phyloP scores from a whole-genome alignment of 1,284 basidiomycete genomes.

The Fomes fomentarius region DNA sequence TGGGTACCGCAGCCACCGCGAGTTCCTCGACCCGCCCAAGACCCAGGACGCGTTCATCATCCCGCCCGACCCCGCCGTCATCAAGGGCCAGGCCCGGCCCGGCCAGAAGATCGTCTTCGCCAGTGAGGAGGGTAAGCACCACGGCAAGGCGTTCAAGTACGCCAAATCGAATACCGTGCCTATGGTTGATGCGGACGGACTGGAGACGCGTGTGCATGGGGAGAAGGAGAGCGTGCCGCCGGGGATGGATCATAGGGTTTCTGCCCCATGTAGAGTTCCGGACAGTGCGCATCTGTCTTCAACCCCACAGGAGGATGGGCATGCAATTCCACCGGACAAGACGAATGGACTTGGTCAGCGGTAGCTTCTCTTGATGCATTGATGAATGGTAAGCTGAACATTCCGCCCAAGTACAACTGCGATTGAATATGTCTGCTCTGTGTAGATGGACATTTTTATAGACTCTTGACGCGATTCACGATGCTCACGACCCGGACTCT shows the following conservation, averaged over 20 bases:
- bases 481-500: no score
- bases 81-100: constrained; percentile 49
- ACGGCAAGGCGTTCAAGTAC: constrained; percentile 25
- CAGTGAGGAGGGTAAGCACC: constrained; percentile 17
- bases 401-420: no score
- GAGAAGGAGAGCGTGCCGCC: constrained; percentile 41
- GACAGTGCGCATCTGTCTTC: neutral
- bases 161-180: constrained; percentile 47
- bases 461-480: no score
- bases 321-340: no score
- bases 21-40: constrained; percentile 36
- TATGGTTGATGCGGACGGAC: constrained; percentile 17
- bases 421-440: neutral
- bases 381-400: no score
- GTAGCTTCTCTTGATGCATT: no score
- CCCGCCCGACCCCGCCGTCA: constrained; percentile 68
- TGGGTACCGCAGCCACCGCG: constrained; percentile 33
- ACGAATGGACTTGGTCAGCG: no score
- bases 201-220: neutral
- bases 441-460: neutral
- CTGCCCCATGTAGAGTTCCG: constrained; percentile 22
- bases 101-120: constrained; percentile 46
- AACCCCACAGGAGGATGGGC: no score
- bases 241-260: constrained; percentile 31
- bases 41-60: constrained; percentile 50